A percentile compares a stretch with the other conserved stretches of the same genome.
Conservation (phyloP, 2,329 filamentous ascomycete species). For the Ceratocystis diversiconidia region DNA sequence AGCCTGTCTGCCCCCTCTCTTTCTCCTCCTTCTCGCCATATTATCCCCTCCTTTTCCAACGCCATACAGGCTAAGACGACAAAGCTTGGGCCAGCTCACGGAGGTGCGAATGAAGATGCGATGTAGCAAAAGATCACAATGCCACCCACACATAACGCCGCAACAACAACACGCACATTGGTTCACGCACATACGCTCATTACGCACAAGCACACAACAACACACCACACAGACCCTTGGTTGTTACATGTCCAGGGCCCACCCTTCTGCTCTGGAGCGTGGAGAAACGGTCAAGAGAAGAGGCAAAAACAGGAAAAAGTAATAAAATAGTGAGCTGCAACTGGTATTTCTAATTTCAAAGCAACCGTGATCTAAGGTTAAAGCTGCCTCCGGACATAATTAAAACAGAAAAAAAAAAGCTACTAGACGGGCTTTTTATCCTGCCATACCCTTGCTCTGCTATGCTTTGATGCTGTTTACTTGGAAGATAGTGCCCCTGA, state of each 20-base stretch:
- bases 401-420: too few species aligned
- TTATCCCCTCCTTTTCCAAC: not conserved
- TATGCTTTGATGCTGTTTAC: not conserved
- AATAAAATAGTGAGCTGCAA: not conserved
- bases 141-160: not conserved
- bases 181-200: not conserved
- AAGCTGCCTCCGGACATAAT: too few species aligned
- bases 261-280: not conserved
- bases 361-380: too few species aligned
- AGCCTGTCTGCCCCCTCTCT: not conserved
- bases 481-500: too few species aligned
- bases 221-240: conserved; percentile 1
- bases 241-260: not conserved
- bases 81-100: not conserved
- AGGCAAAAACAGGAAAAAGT: too few species aligned
- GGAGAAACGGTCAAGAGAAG: too few species aligned
- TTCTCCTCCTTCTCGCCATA: not conserved
- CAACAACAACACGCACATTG: not conserved
- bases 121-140: not conserved
- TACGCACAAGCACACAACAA: not conserved
- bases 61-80: too few species aligned
- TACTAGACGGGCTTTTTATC: not conserved
- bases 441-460: not conserved
- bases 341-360: not conserved
- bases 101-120: not conserved